Base-by-base conservation (phyloP, 2,329 filamentous ascomycete genomes). In the Phialemoniopsis sp. region DNA sequence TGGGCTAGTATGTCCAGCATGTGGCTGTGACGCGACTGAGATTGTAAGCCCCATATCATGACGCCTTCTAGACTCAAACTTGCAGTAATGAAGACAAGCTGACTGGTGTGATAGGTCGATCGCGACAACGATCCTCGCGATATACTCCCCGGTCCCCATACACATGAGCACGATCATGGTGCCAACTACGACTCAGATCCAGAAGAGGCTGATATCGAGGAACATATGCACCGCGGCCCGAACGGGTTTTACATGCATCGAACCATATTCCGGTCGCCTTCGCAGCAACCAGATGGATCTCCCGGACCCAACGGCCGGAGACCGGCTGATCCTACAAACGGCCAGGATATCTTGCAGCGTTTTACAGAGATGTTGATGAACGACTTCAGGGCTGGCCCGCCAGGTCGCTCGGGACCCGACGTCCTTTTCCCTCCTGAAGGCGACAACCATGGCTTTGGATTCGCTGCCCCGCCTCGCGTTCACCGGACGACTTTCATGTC, bases 1-100 rank as follows among this genome's bases (percentile, higher is more conserved):
- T 48, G 82, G 66, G 18, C 64, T 95, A 46, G 67, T 66, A 13
- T 98, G 93, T 57, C 89, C 89, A 13, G 62, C 67, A n/a, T 98
- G 93, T 58, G 58, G 73, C 4, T 80, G 81, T 29, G 88, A 95
- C 15, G 82, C 88, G 49, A 88, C 81, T 13, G 90, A 98, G 66
- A 89, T 97, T 52, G 90, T 95, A 70, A 56, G 84, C 71, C 29
- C 17, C 30, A 31, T 33, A n/a, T 36, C 7, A 17, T 15, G 6
- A 10, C 14, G 21, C 29, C 9, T 14, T 17, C n/a, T n/a, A n/a
- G n/a, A n/a, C n/a, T n/a, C n/a, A n/a, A 5, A 30, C 53, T 56
- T 29, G 53, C 41, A 21, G 13, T 13, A 8, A 39, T 36, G 30
- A 13, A 29, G 32, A 13, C 13, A n/a, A 41, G 36, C 38, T 60